Evolutionary conservation across 768 basidiomycete genomes (phyloP).

Genomic region (Coprinellus aureogranulatus): DNA sequence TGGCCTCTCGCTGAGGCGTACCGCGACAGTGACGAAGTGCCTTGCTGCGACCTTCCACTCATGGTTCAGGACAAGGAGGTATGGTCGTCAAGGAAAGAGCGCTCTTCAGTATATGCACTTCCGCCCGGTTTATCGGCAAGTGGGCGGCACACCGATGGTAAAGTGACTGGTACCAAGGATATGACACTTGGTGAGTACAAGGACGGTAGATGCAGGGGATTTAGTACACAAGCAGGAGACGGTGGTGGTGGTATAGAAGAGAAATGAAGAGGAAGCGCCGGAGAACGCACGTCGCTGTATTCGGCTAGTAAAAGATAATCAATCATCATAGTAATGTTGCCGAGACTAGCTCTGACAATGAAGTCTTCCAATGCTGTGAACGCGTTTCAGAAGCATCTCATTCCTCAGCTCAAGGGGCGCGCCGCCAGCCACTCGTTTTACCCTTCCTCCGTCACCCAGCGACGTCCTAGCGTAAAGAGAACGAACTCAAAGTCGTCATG

Average conservation of each 20-base stretch:
- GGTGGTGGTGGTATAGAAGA: neutral
- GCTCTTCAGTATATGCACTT: neutral
- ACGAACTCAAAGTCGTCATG: neutral
- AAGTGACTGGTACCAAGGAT: no score
- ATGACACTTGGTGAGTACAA: neutral
- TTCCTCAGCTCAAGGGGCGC: neutral
- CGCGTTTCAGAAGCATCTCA: neutral
- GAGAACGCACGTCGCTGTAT: neutral
- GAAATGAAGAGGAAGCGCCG: conserved; percentile 11
- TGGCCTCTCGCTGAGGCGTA: conserved; percentile 54
- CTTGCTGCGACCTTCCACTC: conserved; percentile 67
- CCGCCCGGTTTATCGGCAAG: neutral
- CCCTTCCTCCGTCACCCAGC: no score
- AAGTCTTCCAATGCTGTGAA: neutral
- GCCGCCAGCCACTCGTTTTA: neutral
- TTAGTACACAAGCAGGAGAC: neutral
- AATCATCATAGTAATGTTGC: neutral
- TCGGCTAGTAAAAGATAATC: neutral
- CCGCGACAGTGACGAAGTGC: conserved; percentile 67
- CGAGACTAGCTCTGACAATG: neutral
- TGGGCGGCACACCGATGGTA: neutral
- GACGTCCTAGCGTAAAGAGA: no score
- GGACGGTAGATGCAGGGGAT: neutral
- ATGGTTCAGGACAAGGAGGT: conserved; percentile 27
- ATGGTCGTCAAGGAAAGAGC: conserved; percentile 2